Evolutionary conservation across 345 rosid species (phyloP).

Genomic region (Moricandia moricandioides): DNA sequence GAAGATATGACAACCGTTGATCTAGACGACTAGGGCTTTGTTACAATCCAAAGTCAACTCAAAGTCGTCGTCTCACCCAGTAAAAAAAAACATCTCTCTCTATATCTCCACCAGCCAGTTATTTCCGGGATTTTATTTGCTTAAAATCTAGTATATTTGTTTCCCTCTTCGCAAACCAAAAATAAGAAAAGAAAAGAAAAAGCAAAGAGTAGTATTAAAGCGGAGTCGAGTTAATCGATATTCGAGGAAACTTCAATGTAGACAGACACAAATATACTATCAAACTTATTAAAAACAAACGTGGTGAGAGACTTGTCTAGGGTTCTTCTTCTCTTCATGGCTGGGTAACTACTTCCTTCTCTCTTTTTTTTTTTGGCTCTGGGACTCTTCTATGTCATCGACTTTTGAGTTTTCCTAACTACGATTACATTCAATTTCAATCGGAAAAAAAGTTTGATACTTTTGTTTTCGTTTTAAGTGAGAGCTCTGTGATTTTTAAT

Average conservation of each 20-base stretch:
- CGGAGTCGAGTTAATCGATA: slow-evolving; percentile 11
- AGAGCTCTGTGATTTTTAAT: not conserved
- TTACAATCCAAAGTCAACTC: slow-evolving; percentile 20
- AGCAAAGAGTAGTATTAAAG: slow-evolving; percentile 20
- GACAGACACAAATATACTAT: slow-evolving; percentile 7
- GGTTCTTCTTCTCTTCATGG: slow-evolving; percentile 33
- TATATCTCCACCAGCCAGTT: slow-evolving; percentile 12
- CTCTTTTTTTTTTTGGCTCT: not conserved
- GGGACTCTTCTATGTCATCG: not conserved
- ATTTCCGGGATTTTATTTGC: slow-evolving; percentile 21
- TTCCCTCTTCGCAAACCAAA: not conserved
- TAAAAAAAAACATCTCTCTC: slow-evolving; percentile 18
- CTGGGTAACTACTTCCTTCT: slow-evolving; percentile 32
- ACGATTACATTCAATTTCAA: not conserved
- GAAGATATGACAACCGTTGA: slow-evolving; percentile 25
- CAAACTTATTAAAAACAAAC: not conserved
- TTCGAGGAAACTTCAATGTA: not conserved
- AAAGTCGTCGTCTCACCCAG: slow-evolving; percentile 22
- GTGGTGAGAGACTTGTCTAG: slow-evolving; percentile 21
- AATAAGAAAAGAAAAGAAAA: not conserved
- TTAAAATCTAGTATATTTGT: not conserved
- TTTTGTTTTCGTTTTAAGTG: not conserved
- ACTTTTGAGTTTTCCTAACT: not conserved
- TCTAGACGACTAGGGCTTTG: not conserved
- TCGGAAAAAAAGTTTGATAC: not conserved